These are phyloP conservation scores for Colletotrichum eleusines DNA, from an alignment of 2,329 filamentous ascomycete species.

Conservation along the genomic window DNA sequence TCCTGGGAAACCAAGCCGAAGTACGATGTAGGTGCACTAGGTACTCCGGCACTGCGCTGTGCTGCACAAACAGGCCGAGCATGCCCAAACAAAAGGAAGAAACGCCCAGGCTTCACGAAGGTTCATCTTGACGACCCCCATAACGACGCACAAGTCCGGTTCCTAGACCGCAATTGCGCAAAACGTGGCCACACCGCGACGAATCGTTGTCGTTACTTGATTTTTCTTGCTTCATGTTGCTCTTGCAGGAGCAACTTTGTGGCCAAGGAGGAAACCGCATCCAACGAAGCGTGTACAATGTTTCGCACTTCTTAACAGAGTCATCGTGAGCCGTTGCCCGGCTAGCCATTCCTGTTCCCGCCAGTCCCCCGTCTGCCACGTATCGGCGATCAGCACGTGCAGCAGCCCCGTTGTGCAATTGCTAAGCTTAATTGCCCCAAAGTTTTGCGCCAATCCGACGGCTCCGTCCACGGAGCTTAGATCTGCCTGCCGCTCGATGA, in stretches of 20 bases:
- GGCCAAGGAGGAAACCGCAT: neutral
- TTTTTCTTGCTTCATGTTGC: neutral
- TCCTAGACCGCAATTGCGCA: neutral
- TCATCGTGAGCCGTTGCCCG: neutral
- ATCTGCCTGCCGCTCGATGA: slow-evolving; percentile 42
- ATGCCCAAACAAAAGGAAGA: neutral
- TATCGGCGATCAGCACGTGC: slow-evolving; percentile 19
- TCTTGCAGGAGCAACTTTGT: neutral
- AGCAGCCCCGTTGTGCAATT: slow-evolving; percentile 35
- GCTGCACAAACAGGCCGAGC: neutral
- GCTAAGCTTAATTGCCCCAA: slow-evolving; percentile 39
- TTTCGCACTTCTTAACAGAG: neutral
- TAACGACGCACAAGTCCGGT: neutral
- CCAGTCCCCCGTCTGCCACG: slow-evolving; percentile 17
- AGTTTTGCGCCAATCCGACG: slow-evolving; percentile 36
- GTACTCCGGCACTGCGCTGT: neutral
- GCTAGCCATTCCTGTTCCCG: slow-evolving; percentile 6
- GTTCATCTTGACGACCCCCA: too few species aligned
- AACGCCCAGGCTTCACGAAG: neutral
- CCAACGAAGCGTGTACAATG: neutral
- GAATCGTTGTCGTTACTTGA: neutral
- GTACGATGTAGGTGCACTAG: neutral
- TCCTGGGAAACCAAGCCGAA: neutral
- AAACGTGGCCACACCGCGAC: neutral
- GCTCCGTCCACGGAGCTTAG: slow-evolving; percentile 37